Base-by-base conservation (phyloP, 345 rosid species). In the Eucalyptus pauciflora region DNA sequence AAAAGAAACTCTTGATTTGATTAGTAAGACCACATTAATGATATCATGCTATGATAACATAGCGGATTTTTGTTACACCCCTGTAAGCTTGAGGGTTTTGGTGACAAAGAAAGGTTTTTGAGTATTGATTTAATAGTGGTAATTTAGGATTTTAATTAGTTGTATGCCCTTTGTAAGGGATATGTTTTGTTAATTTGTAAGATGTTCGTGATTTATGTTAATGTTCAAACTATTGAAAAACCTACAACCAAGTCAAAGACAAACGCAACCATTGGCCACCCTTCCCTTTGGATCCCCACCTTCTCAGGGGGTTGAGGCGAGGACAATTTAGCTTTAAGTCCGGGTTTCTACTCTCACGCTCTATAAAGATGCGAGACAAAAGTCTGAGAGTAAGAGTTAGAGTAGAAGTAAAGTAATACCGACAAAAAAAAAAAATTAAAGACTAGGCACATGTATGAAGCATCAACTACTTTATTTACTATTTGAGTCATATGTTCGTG, bases 291-390 rank as follows among this genome's bases (percentile, higher is more conserved):
- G 0, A 17, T 51, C 56, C 22, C 22, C 9, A 51, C 22, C 2
- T 51, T 51, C 8, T 51, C 22, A 33, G 0, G 22, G 22, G 9
- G 22, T 17, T 51, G 22, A 51, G 9, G 8, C 7, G 54, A 51
- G 4, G 22, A 51, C 2, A 17, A 51, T 51, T 51, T 51, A 51
- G 9, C 22, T 51, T 51, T 4, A 51, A 17, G 22, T 51, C 1
- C 2, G 9, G 22, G 0, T 51, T 51, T 51, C 3, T 1, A 51
- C 54, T 51, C 22, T 17, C 22, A 17, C 22, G 4, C 56, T 1
- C 0, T 51, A 2, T 2, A 6, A 51, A 6, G 56, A 17, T 51
- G 22, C 1, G 0, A 0, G 0, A 4, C 2, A 51, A 51, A 51
- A 51, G 1, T 51, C 9, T 17, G 0, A 51, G 9, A 51, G 9